Conservation (phyloP, 2,329 filamentous ascomycete genomes). For the Aspergillus uvarum region DNA sequence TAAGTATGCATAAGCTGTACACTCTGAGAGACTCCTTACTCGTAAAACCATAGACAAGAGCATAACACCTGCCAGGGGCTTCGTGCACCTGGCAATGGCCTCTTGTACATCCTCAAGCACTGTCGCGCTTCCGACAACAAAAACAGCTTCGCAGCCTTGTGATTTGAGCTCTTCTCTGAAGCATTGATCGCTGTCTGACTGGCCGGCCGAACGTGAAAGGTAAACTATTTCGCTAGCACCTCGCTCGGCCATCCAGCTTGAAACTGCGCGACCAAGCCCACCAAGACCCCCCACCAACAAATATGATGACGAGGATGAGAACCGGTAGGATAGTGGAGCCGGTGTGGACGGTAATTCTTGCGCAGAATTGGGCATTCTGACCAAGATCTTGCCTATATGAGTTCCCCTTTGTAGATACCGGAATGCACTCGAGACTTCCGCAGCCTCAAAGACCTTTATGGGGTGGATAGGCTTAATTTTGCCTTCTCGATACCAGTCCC, state of each 20-base stretch:
- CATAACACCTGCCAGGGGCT: constrained; percentile 17
- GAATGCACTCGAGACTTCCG: constrained; percentile 42
- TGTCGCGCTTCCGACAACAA: constrained; percentile 8
- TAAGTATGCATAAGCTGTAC: too few relatives aligned
- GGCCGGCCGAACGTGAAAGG: constrained; percentile 8
- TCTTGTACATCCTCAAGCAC: constrained; percentile 6
- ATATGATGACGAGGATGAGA: constrained; percentile 10
- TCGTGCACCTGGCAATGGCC: neutral
- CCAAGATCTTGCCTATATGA: constrained; percentile 50
- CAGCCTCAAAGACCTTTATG: constrained; percentile 22
- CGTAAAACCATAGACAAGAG: constrained; percentile 18
- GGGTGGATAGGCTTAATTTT: constrained; percentile 21
- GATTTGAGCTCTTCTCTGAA: constrained; percentile 9
- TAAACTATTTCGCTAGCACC: constrained; percentile 14
- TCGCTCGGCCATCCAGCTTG: constrained; percentile 14
- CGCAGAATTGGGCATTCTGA: constrained; percentile 12
- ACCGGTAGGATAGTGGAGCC: neutral
- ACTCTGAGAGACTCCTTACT: too few relatives aligned
- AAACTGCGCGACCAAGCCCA: constrained; percentile 15
- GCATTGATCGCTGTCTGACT: neutral
- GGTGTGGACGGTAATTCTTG: neutral
- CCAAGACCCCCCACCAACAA: constrained; percentile 18
- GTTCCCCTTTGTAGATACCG: constrained; percentile 45
- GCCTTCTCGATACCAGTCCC: constrained; percentile 1
- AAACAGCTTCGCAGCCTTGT: constrained; percentile 3